Evolutionary conservation across 805 yeast genomes (phyloP).

Genomic region (Sugiyamaella valdiviana): DNA sequence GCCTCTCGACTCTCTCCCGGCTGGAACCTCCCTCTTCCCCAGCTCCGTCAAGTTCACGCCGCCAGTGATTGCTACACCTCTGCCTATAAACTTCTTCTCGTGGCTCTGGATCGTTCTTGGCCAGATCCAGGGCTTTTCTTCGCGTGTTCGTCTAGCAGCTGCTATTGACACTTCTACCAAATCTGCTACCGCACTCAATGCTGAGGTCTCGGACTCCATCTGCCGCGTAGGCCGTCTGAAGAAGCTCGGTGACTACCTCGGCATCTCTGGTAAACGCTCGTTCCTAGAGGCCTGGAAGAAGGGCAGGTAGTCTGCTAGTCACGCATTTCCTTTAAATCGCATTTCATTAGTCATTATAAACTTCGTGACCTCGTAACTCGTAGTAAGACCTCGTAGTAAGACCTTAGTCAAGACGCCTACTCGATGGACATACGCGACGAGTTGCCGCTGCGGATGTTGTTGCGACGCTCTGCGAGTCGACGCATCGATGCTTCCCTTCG

Average conservation of each 20-base stretch:
- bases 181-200: conserved; percentile 11
- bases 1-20: conserved; percentile 20
- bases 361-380: background rate
- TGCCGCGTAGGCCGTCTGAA: conserved; percentile 42
- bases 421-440: conserved; percentile 6
- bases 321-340: background rate
- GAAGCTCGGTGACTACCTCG: conserved; percentile 42
- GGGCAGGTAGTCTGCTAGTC: conserved; percentile 10
- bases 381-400: background rate
- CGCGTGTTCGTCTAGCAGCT: conserved; percentile 26
- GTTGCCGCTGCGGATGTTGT: conserved; percentile 3
- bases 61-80: conserved; percentile 29
- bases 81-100: conserved; percentile 26
- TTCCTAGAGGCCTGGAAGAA: conserved; percentile 37
- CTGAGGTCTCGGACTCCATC: conserved; percentile 23
- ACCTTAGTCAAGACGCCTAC: too few relatives aligned
- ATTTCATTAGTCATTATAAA: background rate
- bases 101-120: conserved; percentile 25
- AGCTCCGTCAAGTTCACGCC: conserved; percentile 32
- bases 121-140: conserved; percentile 23
- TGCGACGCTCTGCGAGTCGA: conserved; percentile 6
- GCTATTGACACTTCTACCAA: conserved; percentile 20
- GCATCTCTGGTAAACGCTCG: conserved; percentile 38
- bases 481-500: background rate
- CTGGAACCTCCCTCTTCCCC: conserved; percentile 22